Evolutionary conservation across 257 asterid genomes (phyloP), one percentile per base, ranked within the genome.

Genomic region (Jacaranda copaia): DNA sequence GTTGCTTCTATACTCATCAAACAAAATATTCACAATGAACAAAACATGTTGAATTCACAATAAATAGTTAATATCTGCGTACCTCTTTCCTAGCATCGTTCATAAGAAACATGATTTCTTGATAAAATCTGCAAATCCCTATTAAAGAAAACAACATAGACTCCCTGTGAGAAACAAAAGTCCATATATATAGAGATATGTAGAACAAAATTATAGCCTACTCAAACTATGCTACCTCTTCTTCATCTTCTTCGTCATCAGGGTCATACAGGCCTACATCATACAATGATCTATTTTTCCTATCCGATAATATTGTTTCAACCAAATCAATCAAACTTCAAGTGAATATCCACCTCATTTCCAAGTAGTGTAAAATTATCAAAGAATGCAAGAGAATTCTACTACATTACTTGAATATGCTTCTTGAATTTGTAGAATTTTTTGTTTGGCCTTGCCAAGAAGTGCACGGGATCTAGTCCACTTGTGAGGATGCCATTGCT

Each of bases 401-500:
- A n/a, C n/a, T n/a, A n/a, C n/a, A n/a, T n/a, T n/a, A n/a, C n/a
- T n/a, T n/a, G n/a, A n/a, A n/a, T n/a, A n/a, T n/a, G n/a, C n/a
- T n/a, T n/a, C n/a, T n/a, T n/a, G n/a, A n/a, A n/a, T n/a, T n/a
- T n/a, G n/a, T n/a, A n/a, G 97, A 74, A 89, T 88, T 67, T 78
- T 87, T 46, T 43, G 65, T 59, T 91, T 87, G n/a, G 92, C 91
- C 77, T 88, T 83, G 39, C 83, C 86, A 13, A 87, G 62, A 18
- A 78, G 48, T 20, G 88, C 76, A 20, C 96, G 97, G 6, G 74
- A 78, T 68, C 69, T 70, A 11, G 81, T 75, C 92, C 96, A 89
- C 64, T 84, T 91, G 66, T 89, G 93, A 13, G 93, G 97, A 75
- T 92, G 97, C 91, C 97, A 92, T 89, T 82, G 86, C 92, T 86